Evolutionary conservation across 2,329 filamentous ascomycete species (phyloP).

Genomic region (Aspergillus hiratsukae): DNA sequence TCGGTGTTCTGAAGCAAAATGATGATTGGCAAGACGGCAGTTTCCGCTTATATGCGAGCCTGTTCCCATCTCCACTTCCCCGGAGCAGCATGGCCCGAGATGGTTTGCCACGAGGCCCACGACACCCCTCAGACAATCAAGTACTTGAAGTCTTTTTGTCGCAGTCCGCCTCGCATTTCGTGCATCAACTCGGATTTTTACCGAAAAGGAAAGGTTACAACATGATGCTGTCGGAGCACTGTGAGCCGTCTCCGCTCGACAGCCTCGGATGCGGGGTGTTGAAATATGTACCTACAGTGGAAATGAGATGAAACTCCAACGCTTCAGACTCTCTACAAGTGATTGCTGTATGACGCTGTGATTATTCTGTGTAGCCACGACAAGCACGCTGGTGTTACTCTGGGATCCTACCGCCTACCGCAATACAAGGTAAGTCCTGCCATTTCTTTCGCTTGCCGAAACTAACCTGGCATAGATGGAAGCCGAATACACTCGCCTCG

Average conservation of each 20-base stretch:
- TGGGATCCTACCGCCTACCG: neutral
- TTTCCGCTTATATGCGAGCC: neutral
- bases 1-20: neutral
- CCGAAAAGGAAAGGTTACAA: neutral
- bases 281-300: neutral
- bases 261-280: neutral
- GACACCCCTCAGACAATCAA: neutral
- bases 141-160: neutral
- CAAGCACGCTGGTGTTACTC: neutral
- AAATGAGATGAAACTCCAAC: neutral
- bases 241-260: slow-evolving; percentile 16
- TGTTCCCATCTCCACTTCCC: neutral
- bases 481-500: slow-evolving; percentile 17
- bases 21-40: neutral
- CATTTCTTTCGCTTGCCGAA: neutral
- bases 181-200: neutral
- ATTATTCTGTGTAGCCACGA: neutral
- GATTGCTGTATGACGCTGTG: neutral
- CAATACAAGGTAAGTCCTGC: neutral
- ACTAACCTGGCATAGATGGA: slow-evolving; percentile 14
- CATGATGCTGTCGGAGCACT: slow-evolving; percentile 21
- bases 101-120: neutral
- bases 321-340: neutral
- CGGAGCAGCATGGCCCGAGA: neutral
- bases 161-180: neutral